phyloP scores from a whole-genome alignment of 352 stramenopile species.

The Pythium scleroteichum region DNA sequence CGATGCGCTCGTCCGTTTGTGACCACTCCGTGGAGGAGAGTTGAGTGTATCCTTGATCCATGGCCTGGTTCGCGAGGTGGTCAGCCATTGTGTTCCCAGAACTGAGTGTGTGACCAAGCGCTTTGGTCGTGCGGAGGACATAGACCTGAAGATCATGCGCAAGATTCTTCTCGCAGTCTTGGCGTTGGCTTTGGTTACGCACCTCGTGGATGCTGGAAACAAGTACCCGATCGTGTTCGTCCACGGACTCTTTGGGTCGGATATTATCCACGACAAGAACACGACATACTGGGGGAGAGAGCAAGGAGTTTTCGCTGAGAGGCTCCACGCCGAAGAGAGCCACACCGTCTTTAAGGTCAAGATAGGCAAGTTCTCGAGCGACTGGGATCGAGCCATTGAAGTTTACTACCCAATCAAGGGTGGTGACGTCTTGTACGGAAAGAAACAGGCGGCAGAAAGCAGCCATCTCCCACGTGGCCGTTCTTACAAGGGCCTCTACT shows the following conservation, averaged over 20 bases:
- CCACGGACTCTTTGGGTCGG: conserved; percentile 53
- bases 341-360: conserved; percentile 49
- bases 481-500: conserved; percentile 22
- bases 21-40: no score
- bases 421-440: conserved; percentile 13
- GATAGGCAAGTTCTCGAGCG: conserved; percentile 55
- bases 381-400: conserved; percentile 70
- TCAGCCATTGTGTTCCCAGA: no score
- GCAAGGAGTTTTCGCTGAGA: conserved; percentile 41
- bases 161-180: background rate
- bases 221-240: conserved; percentile 54
- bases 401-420: conserved; percentile 57
- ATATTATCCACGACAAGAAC: conserved; percentile 39
- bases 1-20: no score
- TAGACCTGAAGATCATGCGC: background rate
- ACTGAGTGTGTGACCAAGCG: no score
- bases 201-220: conserved; percentile 22
- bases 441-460: conserved; percentile 35
- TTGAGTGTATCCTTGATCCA: no score
- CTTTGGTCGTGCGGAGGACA: no score
- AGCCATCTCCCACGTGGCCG: conserved; percentile 33
- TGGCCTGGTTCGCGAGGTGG: no score
- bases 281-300: conserved; percentile 54
- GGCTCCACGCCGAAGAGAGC: conserved; percentile 38
- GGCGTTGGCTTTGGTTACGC: background rate